Base-by-base conservation (phyloP, 2,329 filamentous ascomycete genomes). In the Fusarium sp. region DNA sequence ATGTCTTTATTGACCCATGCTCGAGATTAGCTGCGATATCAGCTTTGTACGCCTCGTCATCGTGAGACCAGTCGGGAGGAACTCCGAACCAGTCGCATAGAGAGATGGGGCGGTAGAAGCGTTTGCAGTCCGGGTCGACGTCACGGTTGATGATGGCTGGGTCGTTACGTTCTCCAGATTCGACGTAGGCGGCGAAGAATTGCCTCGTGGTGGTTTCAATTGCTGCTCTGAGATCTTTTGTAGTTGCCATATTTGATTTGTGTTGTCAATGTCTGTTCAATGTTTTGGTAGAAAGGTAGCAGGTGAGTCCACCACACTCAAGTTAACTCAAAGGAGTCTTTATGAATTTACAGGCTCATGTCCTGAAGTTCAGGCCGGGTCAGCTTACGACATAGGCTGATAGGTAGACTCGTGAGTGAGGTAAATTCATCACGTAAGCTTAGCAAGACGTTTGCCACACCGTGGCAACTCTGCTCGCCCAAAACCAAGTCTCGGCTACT, bases 141-240 rank as follows among this genome's bases (percentile, higher is more conserved):
- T 56, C 35, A 1, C 53, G 28, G 28, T n/a, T 51, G 13, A 56
- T n/a, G 7, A 56, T 32, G 5, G 19, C 9, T n/a, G 53, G 45
- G 3, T 56, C 35, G 5, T 51, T 51, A 4, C 17, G 2, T 50
- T 41, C 20, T 3, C 53, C 46, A 1, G 10, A 37, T 19, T 56
- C 53, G 1, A 56, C 53, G 14, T 35, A 28, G 4, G 53, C 26
- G 2, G 53, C 28, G 37, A 51, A 56, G 46, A 56, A 56, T 20
- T 20, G 17, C 14, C 35, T 51, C 4, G 35, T 22, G 7, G 45
- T 56, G 5, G 30, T 13, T 7, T 51, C 45, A 5, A 56, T 56
- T 9, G 45, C 7, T 4, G 22, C 2, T 51, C 53, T 51, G 14
- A 51, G 45, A 32, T 35, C 19, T 28, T 7, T 13, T 10, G 17